Percentiles rank a stretch among this genome's conserved stretches.
phyloP scores from a whole-genome alignment of 495 filamentous ascomycete species.

The Tetracladium setigerum region DNA sequence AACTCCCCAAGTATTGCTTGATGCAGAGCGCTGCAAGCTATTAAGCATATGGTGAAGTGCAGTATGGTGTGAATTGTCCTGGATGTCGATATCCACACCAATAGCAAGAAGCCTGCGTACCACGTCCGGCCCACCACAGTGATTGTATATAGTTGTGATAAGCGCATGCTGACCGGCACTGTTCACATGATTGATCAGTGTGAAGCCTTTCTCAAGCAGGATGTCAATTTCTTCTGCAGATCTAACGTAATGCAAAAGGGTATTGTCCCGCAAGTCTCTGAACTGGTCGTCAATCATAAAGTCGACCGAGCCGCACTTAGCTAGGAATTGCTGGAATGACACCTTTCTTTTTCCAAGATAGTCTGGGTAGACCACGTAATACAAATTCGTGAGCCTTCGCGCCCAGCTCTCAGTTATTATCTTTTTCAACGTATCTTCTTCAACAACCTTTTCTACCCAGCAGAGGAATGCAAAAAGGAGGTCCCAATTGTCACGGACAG shows the following conservation, averaged over 20 bases:
- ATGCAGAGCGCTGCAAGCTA: background rate
- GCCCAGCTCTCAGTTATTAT: slow-evolving; percentile 2
- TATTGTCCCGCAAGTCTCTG: slow-evolving; percentile 22
- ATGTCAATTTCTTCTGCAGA: slow-evolving; percentile 32
- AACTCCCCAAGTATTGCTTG: background rate
- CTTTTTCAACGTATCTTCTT: background rate
- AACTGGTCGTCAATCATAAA: background rate
- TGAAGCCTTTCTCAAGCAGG: slow-evolving; percentile 35
- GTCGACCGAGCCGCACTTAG: slow-evolving; percentile 6
- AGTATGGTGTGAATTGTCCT: slow-evolving; percentile 8
- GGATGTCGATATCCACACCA: slow-evolving; percentile 2
- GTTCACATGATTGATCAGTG: slow-evolving; percentile 6
- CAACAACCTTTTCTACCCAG: background rate
- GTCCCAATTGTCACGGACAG: slow-evolving; percentile 2
- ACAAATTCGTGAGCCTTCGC: background rate
- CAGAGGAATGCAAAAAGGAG: background rate
- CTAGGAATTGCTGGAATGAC: slow-evolving; percentile 5
- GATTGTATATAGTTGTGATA: background rate
- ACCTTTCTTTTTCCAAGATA: slow-evolving; percentile 4
- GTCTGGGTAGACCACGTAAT: slow-evolving; percentile 6
- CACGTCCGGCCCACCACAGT: background rate
- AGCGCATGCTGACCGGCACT: slow-evolving; percentile 7
- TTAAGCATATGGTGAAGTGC: slow-evolving; percentile 5
- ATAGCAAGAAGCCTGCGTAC: slow-evolving; percentile 3
- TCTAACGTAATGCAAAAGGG: slow-evolving; percentile 31